Base-by-base conservation (phyloP, 2,329 filamentous ascomycete genomes). In the Alternaria brassicae region DNA sequence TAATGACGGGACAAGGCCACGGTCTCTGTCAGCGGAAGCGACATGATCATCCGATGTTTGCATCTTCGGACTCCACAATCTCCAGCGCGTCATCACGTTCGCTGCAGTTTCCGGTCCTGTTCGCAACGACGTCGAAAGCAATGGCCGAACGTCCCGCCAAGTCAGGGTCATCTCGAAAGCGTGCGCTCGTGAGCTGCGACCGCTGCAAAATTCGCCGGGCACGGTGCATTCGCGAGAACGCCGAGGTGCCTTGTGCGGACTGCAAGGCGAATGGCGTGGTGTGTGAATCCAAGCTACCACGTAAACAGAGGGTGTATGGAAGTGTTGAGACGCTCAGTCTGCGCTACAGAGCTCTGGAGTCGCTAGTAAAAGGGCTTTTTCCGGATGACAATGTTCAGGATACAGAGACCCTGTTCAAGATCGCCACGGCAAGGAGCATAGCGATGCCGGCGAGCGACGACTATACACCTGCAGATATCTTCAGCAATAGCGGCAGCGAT, bases 271-370 rank as follows among this genome's bases (percentile, higher is more conserved):
- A 72, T 23, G 77, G 75, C 8, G 77, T 79, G 25, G 66, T 69
- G 32, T 82, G 80, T 65, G 77, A 81, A 62, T 80, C 76, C 7
- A 81, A 79, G 10, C 68, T 81, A 34, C 80, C 80, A 6, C 75
- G 80, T 23, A 81, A 81, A 61, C 79, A 80, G 37, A 70, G 80
- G 32, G 79, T 81, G 10, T 81, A 82, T 54, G 80, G 80, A 15
- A 81, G 80, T 57, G 77, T 81, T 6, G 80, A 82, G 60, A 80
- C 79, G n/a, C 68, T 81, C 41, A 81, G 79, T 47, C 69, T 78
- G 28, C 72, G 80, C 27, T 82, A 80, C 59, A 72, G 80, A 41
- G 78, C 80, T 3, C 71, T 81, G 10, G 79, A 81, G 61, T 73
- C 78, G 15, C 47, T 81, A 41, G 73, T 81, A 40, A 77, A 78